Conservation (phyloP, 129 eudicot genomes). For the Artemisia argyi region DNA sequence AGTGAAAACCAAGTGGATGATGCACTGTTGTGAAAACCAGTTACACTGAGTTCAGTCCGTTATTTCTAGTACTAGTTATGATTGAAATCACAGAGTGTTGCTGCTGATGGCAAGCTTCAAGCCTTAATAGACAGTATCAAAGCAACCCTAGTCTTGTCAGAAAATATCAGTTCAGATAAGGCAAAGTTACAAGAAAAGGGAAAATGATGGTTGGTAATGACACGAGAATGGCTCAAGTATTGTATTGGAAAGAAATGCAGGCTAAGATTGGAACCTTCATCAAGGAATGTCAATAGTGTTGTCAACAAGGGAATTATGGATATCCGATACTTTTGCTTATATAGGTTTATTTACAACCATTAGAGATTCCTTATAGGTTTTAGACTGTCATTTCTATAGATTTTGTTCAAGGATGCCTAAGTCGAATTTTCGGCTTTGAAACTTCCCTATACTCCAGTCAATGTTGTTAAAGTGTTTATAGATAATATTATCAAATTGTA, state of each 20-base stretch:
- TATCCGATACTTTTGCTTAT: not conserved
- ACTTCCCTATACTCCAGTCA: not conserved
- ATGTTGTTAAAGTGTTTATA: not conserved
- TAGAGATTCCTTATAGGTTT: not conserved
- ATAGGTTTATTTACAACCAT: not conserved
- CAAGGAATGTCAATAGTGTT: not conserved
- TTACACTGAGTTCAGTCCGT: not conserved
- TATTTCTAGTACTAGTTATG: too few species aligned
- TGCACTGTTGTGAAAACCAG: not conserved
- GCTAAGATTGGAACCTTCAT: not conserved
- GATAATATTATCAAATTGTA: not conserved
- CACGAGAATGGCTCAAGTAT: not conserved
- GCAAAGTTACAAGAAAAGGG: not conserved
- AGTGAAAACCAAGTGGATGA: not conserved
- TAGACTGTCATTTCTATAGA: not conserved
- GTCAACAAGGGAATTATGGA: not conserved
- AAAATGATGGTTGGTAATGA: not conserved
- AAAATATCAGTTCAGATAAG: not conserved
- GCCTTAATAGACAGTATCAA: not conserved
- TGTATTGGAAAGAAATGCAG: not conserved
- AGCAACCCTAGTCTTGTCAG: not conserved
- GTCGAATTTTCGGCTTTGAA: not conserved
- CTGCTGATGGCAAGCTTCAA: not conserved
- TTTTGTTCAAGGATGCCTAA: not conserved
- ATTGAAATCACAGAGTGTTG: not conserved